Conservation (phyloP, 1,139 yeast species). For the Yamadazyma sp. region DNA sequence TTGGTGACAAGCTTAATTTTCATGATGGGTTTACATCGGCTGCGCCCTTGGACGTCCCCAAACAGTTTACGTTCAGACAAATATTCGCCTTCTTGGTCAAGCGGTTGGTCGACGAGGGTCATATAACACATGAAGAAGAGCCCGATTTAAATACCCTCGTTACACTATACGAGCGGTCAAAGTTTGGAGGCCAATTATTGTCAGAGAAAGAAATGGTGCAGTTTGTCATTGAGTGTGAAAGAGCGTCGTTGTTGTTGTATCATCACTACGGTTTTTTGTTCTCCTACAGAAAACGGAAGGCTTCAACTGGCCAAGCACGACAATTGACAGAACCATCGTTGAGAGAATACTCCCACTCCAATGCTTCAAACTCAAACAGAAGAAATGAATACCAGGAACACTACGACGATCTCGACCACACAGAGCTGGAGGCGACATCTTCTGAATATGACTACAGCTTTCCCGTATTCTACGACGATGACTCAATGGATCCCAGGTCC, state of each 20-base stretch:
- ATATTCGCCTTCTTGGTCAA: slow-evolving; percentile 20
- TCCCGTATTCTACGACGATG: slow-evolving; percentile 1
- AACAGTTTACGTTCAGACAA: slow-evolving; percentile 48
- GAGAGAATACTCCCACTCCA: slow-evolving; percentile 1
- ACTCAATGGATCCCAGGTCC: slow-evolving; percentile 1
- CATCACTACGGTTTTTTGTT: slow-evolving; percentile 15
- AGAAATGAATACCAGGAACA: not conserved
- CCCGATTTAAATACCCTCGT: slow-evolving; percentile 38
- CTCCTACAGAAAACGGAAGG: slow-evolving; percentile 11
- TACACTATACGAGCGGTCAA: slow-evolving; percentile 63
- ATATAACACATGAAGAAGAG: slow-evolving; percentile 5
- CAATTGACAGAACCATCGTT: not conserved
- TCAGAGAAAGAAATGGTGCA: slow-evolving; percentile 58
- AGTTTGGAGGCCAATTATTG: slow-evolving; percentile 67
- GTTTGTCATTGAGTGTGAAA: slow-evolving; percentile 48
- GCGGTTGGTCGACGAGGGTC: slow-evolving; percentile 14
- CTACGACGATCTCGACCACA: not conserved
- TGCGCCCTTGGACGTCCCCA: slow-evolving; percentile 32
- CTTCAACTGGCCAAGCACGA: slow-evolving; percentile 2
- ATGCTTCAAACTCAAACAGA: not conserved
- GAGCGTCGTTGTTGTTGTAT: slow-evolving; percentile 15
- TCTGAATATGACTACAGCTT: not conserved
- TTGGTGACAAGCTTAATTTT: slow-evolving; percentile 54
- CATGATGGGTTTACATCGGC: slow-evolving; percentile 38
- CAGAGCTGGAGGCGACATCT: not conserved